Evolutionary conservation across 2,329 filamentous ascomycete species (phyloP).

Genomic region (Colletotrichum sp.): DNA sequence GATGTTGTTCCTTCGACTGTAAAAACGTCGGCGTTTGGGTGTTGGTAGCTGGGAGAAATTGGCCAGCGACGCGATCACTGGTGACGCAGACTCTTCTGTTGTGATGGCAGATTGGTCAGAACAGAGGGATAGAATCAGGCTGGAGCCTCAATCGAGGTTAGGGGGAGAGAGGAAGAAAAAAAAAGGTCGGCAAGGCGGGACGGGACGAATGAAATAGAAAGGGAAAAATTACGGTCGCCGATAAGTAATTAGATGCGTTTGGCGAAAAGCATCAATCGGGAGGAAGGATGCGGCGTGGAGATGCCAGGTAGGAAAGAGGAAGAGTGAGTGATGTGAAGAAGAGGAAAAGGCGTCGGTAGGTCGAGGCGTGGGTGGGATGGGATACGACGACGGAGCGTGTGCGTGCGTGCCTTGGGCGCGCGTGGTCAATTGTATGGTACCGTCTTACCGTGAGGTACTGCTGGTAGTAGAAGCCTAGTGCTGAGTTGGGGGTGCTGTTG

Average conservation of each 20-base stretch:
- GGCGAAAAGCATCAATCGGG: not conserved
- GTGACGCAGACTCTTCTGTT: constrained; percentile 20
- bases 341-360: constrained; percentile 5
- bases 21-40: not conserved
- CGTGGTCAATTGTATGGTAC: not conserved
- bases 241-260: not conserved
- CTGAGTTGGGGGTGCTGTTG: not conserved
- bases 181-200: not conserved
- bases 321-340: constrained; percentile 11
- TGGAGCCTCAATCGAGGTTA: not conserved
- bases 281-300: not conserved
- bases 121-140: not conserved
- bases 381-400: not conserved
- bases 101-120: constrained; percentile 12
- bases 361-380: not conserved
- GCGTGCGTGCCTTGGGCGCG: not conserved
- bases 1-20: not conserved
- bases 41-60: not conserved
- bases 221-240: constrained; percentile 12
- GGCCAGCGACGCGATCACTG: constrained; percentile 14
- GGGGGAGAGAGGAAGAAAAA: not conserved
- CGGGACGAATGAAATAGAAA: constrained; percentile 25
- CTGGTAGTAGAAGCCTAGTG: not conserved
- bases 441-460: not conserved
- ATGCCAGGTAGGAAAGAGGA: constrained; percentile 13